These are phyloP conservation scores for Corymbia maculata DNA, from an alignment of 345 rosid genomes.

Conservation along the genomic window DNA sequence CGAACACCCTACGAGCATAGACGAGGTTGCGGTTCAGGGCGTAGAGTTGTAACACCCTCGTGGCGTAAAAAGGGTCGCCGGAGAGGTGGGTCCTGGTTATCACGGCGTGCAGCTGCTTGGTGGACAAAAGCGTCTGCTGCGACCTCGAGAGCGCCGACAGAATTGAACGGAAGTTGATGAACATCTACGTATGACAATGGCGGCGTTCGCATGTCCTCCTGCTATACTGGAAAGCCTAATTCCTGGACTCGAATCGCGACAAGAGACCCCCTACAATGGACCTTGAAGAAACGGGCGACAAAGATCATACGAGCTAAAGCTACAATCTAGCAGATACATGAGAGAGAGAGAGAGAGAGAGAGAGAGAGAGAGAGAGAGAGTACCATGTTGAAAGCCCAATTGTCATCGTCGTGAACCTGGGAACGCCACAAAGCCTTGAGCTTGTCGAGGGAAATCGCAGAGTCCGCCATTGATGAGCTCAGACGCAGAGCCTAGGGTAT, in stretches of 20 bases:
- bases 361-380: not conserved
- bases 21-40: conserved; percentile 32
- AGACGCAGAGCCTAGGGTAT: not conserved
- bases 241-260: not conserved
- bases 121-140: conserved; percentile 35
- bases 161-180: conserved; percentile 16
- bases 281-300: not conserved
- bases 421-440: not conserved
- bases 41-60: conserved; percentile 41
- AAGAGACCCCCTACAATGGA: not conserved
- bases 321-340: not conserved
- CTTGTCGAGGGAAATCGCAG: not conserved
- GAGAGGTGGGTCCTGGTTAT: conserved; percentile 37
- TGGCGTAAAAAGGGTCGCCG: conserved; percentile 59
- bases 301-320: not conserved
- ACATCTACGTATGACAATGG: conserved; percentile 2
- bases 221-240: not conserved
- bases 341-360: not conserved
- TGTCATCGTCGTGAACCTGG: not conserved
- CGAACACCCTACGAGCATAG: conserved; percentile 67
- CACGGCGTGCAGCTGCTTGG: conserved; percentile 59
- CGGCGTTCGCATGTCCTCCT: not conserved
- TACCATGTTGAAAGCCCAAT: not conserved
- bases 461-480: conserved; percentile 1
- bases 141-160: conserved; percentile 37